These are phyloP conservation scores for Angomonas ambiguus DNA, from an alignment of 208 protist genomes.

Conservation along the genomic window DNA sequence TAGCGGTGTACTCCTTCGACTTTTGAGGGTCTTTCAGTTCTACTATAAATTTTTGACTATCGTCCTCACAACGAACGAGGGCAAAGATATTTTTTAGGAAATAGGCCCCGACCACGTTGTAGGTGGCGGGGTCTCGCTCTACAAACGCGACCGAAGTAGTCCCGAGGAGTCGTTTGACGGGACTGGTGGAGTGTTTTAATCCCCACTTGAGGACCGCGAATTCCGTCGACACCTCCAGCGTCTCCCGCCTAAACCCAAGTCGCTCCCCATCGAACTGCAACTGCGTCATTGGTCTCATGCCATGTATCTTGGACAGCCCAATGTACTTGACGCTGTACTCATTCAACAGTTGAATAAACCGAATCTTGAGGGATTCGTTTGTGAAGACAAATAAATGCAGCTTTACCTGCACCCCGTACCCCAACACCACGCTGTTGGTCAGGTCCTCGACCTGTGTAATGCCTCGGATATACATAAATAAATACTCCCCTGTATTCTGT, in stretches of 20 bases:
- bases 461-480: slow-evolving; percentile 73
- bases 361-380: slow-evolving; percentile 5
- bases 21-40: slow-evolving; percentile 64
- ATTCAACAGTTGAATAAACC: slow-evolving; percentile 37
- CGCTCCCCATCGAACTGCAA: slow-evolving; percentile 65
- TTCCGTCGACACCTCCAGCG: slow-evolving; percentile 64
- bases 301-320: slow-evolving; percentile 43
- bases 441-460: slow-evolving; percentile 44
- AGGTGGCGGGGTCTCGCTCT: slow-evolving; percentile 84
- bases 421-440: slow-evolving; percentile 53
- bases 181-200: slow-evolving; percentile 33
- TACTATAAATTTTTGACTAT: slow-evolving; percentile 82
- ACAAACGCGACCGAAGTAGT: slow-evolving; percentile 70
- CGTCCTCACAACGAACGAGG: slow-evolving; percentile 73
- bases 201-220: slow-evolving; percentile 72
- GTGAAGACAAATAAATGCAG: slow-evolving; percentile 66
- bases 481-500: slow-evolving; percentile 49
- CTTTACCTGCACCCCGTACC: slow-evolving; percentile 67
- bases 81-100: slow-evolving; percentile 64
- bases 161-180: slow-evolving; percentile 64
- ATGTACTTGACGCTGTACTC: slow-evolving; percentile 43
- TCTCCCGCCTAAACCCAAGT: slow-evolving; percentile 54
- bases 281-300: slow-evolving; percentile 39
- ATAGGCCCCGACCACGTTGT: slow-evolving; percentile 69
- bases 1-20: slow-evolving; percentile 75